Base-by-base conservation (phyloP, 2,329 filamentous ascomycete genomes). In the Fusarium foetens region DNA sequence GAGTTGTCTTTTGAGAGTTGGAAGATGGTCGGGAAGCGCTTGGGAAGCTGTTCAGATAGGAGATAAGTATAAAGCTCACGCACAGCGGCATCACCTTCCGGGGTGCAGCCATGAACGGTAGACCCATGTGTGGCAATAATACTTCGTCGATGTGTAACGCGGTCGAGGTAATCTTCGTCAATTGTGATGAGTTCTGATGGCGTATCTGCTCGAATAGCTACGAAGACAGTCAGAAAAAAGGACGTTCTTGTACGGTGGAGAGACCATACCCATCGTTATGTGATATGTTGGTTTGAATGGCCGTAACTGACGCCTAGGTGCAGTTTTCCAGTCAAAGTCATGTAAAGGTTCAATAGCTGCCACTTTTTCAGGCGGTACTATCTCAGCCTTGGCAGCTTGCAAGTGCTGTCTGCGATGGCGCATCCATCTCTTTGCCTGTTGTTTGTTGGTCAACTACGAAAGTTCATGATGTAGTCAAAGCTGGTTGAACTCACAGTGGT, bases 131-230 rank as follows among this genome's bases (percentile, higher is more conserved):
- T 33, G 13, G 66, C 55, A 42, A 88, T 81, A 16, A 85, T 79
- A 1, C 70, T 43, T 3, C 81, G 80, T 8, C 86, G 82, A 6
- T 80, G 72, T 2, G 68, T 79, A 31, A 89, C 80, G 4, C 85
- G 82, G 12, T 80, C 74, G 11, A 82, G 78, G 75, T 89, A 90
- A 64, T 86, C 83, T 41, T 76, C 78, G 72, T 90, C 88, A 23
- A 90, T 82, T 17, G 84, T 80, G 68, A 90, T 86, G 19, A 89
- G 82, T 17, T 89, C 83, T 0, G 86, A 86, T 0, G 85, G 84
- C 0, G 80, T 74, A 31, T 83, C 80, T 17, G 80, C 79, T 29
- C 82, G 82, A 6, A 88, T 76, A 6, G 81, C 86, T 87, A 17
- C 0, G 8, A 23, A 23, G 8, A 27, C 2, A 58, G 27, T 63